A percentile compares a stretch with the other conserved stretches of the same genome.
These are phyloP conservation scores for Bisporella sp. DNA, from an alignment of 2,329 filamentous ascomycete species.

Conservation along the genomic window DNA sequence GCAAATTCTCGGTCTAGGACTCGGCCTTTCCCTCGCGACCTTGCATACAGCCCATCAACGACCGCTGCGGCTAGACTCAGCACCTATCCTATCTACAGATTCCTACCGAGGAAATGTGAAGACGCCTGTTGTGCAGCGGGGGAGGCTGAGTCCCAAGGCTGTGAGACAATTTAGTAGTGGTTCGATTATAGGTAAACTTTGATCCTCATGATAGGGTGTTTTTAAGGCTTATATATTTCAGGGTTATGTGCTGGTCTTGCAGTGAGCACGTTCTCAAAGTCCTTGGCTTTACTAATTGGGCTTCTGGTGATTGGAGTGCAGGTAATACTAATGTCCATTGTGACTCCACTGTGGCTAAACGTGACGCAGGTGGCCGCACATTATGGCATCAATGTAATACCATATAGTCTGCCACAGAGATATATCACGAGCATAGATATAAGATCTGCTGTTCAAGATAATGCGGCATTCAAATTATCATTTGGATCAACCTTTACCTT, in stretches of 20 bases:
- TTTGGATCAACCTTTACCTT: conserved; percentile 70
- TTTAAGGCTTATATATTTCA: not conserved
- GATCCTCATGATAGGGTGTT: not conserved
- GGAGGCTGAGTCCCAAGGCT: conserved; percentile 19
- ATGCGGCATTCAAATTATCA: conserved; percentile 37
- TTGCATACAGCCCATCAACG: conserved; percentile 23
- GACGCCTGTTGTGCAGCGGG: conserved; percentile 13
- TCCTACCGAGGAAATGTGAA: conserved; percentile 24
- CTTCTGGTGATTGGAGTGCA: conserved; percentile 48
- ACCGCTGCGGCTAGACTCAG: conserved; percentile 27
- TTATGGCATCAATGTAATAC: conserved; percentile 40
- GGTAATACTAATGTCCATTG: conserved; percentile 8
- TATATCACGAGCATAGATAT: conserved; percentile 44
- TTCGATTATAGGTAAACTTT: conserved; percentile 21
- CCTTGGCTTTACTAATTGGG: conserved; percentile 61
- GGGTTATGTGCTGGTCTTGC: conserved; percentile 36
- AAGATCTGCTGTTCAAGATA: conserved; percentile 29
- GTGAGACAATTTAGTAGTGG: conserved; percentile 27
- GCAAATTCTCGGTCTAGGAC: conserved; percentile 26
- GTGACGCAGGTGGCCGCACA: conserved; percentile 38
- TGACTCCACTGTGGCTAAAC: conserved; percentile 3
- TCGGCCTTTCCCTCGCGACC: conserved; percentile 30
- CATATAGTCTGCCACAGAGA: conserved; percentile 34
- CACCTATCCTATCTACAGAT: conserved; percentile 5
- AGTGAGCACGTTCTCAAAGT: conserved; percentile 63